Base-by-base conservation (phyloP, 2,329 filamentous ascomycete genomes). In the Neonectria faginata region DNA sequence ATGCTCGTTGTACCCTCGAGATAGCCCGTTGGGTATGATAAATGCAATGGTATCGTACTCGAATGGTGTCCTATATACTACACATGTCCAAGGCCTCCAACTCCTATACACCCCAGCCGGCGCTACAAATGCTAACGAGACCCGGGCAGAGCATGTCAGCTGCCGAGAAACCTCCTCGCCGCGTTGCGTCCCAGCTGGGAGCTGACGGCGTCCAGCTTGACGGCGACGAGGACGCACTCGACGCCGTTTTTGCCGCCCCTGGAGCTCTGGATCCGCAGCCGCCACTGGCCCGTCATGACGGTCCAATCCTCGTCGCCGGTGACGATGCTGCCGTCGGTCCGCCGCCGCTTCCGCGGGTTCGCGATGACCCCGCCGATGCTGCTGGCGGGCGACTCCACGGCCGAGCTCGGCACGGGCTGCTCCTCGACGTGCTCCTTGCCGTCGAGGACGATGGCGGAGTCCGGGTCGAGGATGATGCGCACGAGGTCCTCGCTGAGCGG, bases 181-280 rank as follows among this genome's bases (percentile, higher is more conserved):
- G 79, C 79, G 79, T 97, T 97, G 67, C 92, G 85, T 11, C 84
- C 84, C 66, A 84, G 82, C 78, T 95, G 88, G 8, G 84, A 85
- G 57, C 85, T 90, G 70, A 89, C 86, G 0, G 90, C 91, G 70
- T 97, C 91, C 27, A 97, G 75, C 77, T 92, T 93, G 36, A 94
- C 91, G 1, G 89, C 92, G 16, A 91, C 84, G 54, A 97, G 84
- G 22, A 93, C 84, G 63, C 92, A 91, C 79, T 95, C 91, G 60
- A 90, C 83, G 2, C 82, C 82, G 41, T 81, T 82, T 73, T 84
- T 88, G 53, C 84, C 84, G 54, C 79, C 82, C 62, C 72, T 79
- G 3, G 79, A 75, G 14, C 78, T 78, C 73, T 91, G 89, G 29
- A 97, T 87, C 45, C 87, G 84, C 69, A 94, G 75, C 63, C 91